Evolutionary conservation across 1,284 basidiomycete species (phyloP), one percentile per base, ranked within the genome.

Genomic region (Anthracocystis walkeri): DNA sequence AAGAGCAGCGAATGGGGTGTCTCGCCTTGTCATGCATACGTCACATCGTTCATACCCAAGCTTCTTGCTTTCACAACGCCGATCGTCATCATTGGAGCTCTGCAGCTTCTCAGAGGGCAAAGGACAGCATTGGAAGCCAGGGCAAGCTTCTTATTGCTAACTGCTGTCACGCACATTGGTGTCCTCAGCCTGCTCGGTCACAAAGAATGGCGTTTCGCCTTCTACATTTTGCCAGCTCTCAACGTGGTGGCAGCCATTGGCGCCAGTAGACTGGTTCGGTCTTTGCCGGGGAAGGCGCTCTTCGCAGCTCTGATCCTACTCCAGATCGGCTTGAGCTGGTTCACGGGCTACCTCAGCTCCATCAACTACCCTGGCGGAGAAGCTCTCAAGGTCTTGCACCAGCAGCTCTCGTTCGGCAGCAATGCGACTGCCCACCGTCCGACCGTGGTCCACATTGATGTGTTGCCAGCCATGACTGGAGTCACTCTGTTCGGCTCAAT

Each of bases 1-100:
- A 93, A 96, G 83, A 92, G 92, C 50, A 87, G 90, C 0, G 90
- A 96, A 27, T 99, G 96, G 96, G 96, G 97, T 72, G 92, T 89
- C 25, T 92, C 91, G 16, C 93, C 95, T 0, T 87, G 87, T 35
- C 88, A 90, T 67, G 87, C 90, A 1, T 98, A 98, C 86, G 87
- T 93, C 77, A 88, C 89, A 0, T 85, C 88, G 0, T 88, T 89
- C 72, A 89, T 98, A 0, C 94, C 94, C 0, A 94, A 92, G 75
- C 88, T 97, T 2, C 88, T 95, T 3, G 88, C 89, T 2, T 87
- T 67, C 21, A 64, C 91, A 0, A 80, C 89, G 0, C 92, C 93
- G 0, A 88, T 97, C 16, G 87, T 90, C 0, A 0, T 85, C 4
- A 31, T 89, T n/a, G 79, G 92, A 7, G 89, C 90, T 0, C 78